phyloP scores from a whole-genome alignment of 2,329 filamentous ascomycete species.

The Diaporthe batatas region DNA sequence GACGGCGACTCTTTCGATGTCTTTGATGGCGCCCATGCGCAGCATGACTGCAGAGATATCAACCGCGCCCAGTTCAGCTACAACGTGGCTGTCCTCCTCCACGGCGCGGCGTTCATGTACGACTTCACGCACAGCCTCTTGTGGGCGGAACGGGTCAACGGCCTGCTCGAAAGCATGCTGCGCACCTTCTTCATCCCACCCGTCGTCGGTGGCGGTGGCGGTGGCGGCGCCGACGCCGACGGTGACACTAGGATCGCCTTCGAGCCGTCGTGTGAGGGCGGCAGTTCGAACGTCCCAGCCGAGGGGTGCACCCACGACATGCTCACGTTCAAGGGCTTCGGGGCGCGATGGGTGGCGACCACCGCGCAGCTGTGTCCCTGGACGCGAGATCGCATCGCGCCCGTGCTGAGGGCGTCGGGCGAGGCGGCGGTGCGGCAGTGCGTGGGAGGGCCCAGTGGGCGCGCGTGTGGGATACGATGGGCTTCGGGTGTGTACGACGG shows the following conservation, averaged over 20 bases:
- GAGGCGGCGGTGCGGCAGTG: constrained; percentile 64
- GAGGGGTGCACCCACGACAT: constrained; percentile 69
- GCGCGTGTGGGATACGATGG: constrained; percentile 64
- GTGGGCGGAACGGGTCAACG: constrained; percentile 62
- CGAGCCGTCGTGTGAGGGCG: constrained; percentile 68
- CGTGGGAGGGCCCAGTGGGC: constrained; percentile 58
- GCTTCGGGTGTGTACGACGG: constrained; percentile 54
- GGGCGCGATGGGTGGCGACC: constrained; percentile 65
- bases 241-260: constrained; percentile 64
- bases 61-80: constrained; percentile 69
- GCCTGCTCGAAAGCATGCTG: constrained; percentile 59
- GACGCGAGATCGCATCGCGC: constrained; percentile 57
- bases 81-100: constrained; percentile 65
- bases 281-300: constrained; percentile 41
- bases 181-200: constrained; percentile 60
- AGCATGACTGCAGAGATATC: constrained; percentile 64
- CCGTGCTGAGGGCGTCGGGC: constrained; percentile 61
- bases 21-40: constrained; percentile 68
- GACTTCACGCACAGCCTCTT: constrained; percentile 61
- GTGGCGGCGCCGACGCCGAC: constrained; percentile 35
- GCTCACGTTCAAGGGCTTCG: constrained; percentile 69
- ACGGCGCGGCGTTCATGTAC: constrained; percentile 71
- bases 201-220: too few relatives aligned
- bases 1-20: constrained; percentile 66
- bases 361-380: constrained; percentile 65